A percentile compares a stretch with the other conserved stretches of the same genome.
These are phyloP conservation scores for Eimeria tenella DNA, from an alignment of 169 alveolate species.

Conservation along the genomic window DNA sequence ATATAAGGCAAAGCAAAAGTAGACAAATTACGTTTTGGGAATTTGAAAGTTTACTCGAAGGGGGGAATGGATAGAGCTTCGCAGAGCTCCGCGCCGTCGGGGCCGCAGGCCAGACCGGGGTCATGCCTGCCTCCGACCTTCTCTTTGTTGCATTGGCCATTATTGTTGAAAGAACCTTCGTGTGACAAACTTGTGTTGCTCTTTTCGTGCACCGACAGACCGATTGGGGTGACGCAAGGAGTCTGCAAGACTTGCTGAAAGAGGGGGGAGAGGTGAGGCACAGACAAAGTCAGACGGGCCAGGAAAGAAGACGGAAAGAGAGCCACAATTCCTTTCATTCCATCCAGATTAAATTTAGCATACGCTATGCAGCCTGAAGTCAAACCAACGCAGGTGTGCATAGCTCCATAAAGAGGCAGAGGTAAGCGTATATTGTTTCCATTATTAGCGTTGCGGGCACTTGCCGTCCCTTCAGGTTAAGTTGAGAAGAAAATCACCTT, in stretches of 20 bases:
- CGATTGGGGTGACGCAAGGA: neutral
- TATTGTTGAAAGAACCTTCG: neutral
- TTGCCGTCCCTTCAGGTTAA: too few species aligned
- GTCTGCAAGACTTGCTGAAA: neutral
- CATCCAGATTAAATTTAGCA: neutral
- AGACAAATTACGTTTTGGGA: neutral
- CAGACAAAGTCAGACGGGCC: neutral
- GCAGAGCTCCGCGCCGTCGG: slow-evolving; percentile 24
- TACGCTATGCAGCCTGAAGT: neutral
- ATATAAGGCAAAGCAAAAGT: neutral
- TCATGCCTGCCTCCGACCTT: slow-evolving; percentile 24
- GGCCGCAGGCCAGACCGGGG: slow-evolving; percentile 18
- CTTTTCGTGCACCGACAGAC: neutral
- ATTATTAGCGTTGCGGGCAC: too few species aligned
- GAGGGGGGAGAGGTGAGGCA: neutral
- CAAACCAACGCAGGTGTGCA: neutral
- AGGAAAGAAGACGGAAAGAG: slow-evolving; percentile 2
- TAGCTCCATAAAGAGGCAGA: neutral
- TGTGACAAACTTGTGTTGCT: neutral
- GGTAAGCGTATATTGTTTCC: too few species aligned
- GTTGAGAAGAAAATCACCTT: too few species aligned
- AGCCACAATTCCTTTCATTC: neutral
- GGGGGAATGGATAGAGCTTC: slow-evolving; percentile 19
- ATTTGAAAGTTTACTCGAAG: neutral
- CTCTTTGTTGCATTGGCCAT: slow-evolving; percentile 23